Percentiles rank a stretch among this genome's conserved stretches.
Conservation (phyloP, 1,139 yeast genomes). For the Taphrina pruni region DNA sequence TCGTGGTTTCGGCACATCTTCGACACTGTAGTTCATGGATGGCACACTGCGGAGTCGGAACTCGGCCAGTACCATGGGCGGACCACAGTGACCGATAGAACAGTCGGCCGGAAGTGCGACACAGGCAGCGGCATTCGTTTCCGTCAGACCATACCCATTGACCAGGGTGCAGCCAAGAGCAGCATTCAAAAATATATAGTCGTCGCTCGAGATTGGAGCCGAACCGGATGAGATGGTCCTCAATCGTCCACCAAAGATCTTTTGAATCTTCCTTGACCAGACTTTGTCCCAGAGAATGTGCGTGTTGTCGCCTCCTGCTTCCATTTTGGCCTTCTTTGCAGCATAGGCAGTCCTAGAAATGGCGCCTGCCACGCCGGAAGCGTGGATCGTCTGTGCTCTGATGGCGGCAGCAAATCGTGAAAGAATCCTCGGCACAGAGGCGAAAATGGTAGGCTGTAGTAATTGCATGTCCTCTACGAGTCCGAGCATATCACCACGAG, state of each 20-base stretch:
- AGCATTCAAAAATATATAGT: slow-evolving; percentile 67
- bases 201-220: slow-evolving; percentile 72
- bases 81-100: slow-evolving; percentile 65
- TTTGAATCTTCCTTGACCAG: slow-evolving; percentile 59
- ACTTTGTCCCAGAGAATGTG: slow-evolving; percentile 58
- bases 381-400: slow-evolving; percentile 54
- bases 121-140: slow-evolving; percentile 69
- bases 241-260: slow-evolving; percentile 61
- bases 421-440: slow-evolving; percentile 70
- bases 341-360: slow-evolving; percentile 54
- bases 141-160: slow-evolving; percentile 83
- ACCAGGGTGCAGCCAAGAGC: slow-evolving; percentile 63
- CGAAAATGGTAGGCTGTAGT: slow-evolving; percentile 61
- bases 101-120: slow-evolving; percentile 59
- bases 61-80: slow-evolving; percentile 61
- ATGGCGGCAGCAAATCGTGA: slow-evolving; percentile 65
- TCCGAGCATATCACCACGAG: slow-evolving; percentile 56
- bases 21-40: slow-evolving; percentile 66
- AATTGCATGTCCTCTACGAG: slow-evolving; percentile 64
- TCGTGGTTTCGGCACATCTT: slow-evolving; percentile 58
- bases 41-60: slow-evolving; percentile 69
- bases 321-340: slow-evolving; percentile 53
- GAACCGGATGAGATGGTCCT: slow-evolving; percentile 66
- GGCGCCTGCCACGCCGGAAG: slow-evolving; percentile 52
- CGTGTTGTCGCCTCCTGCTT: slow-evolving; percentile 53